Percentiles rank a stretch among this genome's conserved stretches.
Conservation (phyloP, 441 rosid genomes). For the Kokia cookei region DNA sequence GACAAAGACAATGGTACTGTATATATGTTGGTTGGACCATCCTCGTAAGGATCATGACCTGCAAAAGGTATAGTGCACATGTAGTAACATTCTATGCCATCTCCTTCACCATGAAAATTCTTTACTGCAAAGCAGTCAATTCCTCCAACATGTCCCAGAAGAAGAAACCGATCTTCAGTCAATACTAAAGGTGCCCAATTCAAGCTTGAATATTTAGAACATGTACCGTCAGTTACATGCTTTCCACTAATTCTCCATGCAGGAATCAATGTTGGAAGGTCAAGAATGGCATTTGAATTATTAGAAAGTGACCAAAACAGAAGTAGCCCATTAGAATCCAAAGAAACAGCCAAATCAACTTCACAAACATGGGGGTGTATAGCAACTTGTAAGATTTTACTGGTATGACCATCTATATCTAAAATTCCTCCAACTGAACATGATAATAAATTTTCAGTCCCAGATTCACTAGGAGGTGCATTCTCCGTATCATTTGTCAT, state of each 20-base stretch:
- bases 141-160: constrained; percentile 73
- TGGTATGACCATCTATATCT: constrained; percentile 61
- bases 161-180: constrained; percentile 55
- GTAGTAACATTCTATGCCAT: constrained; percentile 37
- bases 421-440: constrained; percentile 32
- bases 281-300: constrained; percentile 31
- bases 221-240: constrained; percentile 33
- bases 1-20: constrained; percentile 51
- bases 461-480: constrained; percentile 28
- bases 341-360: constrained; percentile 60
- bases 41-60: constrained; percentile 31
- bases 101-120: constrained; percentile 30
- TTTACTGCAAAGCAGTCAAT: constrained; percentile 78
- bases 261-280: constrained; percentile 47
- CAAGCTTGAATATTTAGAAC: constrained; percentile 61
- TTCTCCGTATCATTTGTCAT: constrained; percentile 27
- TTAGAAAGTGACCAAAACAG: constrained; percentile 62
- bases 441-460: constrained; percentile 23
- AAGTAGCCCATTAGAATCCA: constrained; percentile 78
- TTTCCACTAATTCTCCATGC: constrained; percentile 65
- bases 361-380: constrained; percentile 54
- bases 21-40: constrained; percentile 63
- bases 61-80: constrained; percentile 69
- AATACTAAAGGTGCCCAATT: constrained; percentile 76
- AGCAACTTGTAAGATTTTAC: constrained; percentile 62